Percentiles rank a stretch among this genome's conserved stretches.
Conservation (phyloP, 352 stramenopile genomes). For the Nothophytophthora sp. region DNA sequence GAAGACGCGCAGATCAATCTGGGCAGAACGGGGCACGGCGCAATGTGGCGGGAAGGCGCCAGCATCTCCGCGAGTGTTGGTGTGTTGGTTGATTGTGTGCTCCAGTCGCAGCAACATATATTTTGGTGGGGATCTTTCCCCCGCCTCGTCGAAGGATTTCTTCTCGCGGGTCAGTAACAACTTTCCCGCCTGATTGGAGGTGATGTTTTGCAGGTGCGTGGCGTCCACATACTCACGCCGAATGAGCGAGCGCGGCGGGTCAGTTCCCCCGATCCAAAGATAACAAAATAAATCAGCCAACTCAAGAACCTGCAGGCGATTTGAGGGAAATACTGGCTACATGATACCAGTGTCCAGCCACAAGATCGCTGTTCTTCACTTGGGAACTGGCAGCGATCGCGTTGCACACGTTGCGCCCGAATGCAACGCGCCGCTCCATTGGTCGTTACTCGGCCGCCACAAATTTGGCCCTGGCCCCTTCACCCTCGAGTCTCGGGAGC, state of each 20-base stretch:
- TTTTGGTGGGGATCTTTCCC: not conserved
- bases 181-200: too few species aligned
- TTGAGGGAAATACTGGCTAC: not conserved
- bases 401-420: conserved; percentile 14
- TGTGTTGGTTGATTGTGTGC: too few species aligned
- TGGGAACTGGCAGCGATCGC: not conserved
- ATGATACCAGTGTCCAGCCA: not conserved
- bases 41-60: conserved; percentile 19
- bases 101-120: not conserved
- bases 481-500: too few species aligned
- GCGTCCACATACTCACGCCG: too few species aligned
- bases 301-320: not conserved
- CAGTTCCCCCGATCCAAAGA: too few species aligned
- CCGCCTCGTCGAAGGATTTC: not conserved
- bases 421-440: too few species aligned
- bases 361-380: conserved; percentile 6
- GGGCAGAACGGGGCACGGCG: conserved; percentile 5
- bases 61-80: not conserved
- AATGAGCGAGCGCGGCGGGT: too few species aligned
- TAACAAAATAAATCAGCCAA: conserved; percentile 5
- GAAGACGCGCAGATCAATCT: conserved; percentile 3
- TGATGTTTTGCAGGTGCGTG: too few species aligned
- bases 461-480: too few species aligned
- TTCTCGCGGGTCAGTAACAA: too few species aligned
- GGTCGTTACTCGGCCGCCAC: not conserved